Evolutionary conservation across 805 yeast species (phyloP).

Genomic region (Saturnispora serradocipensis): DNA sequence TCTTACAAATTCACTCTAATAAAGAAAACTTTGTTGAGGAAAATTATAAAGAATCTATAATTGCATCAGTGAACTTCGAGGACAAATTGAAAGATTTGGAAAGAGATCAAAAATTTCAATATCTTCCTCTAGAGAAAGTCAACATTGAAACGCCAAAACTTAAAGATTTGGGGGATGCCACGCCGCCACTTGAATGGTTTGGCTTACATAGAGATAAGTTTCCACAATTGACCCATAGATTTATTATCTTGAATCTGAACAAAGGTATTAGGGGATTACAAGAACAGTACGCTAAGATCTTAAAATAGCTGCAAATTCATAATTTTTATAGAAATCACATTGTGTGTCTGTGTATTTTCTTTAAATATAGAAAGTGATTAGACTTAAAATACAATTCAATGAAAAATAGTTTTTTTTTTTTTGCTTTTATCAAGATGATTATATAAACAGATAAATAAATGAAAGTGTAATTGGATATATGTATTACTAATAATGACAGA

Average conservation of each 20-base stretch:
- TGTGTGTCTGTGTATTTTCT: background rate
- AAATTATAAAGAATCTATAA: constrained; percentile 26
- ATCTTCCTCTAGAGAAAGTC: constrained; percentile 64
- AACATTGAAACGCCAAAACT: constrained; percentile 82
- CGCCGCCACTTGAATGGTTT: constrained; percentile 98
- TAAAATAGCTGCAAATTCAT: constrained; percentile 27
- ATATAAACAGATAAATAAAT: background rate
- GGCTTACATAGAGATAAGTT: constrained; percentile 82
- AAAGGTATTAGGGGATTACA: constrained; percentile 64
- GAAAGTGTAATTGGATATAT: background rate
- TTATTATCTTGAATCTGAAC: constrained; percentile 65
- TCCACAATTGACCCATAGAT: constrained; percentile 81
- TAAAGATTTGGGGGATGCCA: constrained; percentile 89
- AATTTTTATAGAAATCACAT: no score
- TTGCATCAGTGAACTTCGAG: constrained; percentile 29
- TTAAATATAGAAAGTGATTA: background rate
- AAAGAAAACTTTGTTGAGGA: constrained; percentile 29
- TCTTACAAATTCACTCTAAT: constrained; percentile 26
- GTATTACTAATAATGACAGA: background rate
- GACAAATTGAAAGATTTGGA: constrained; percentile 40
- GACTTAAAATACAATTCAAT: no score
- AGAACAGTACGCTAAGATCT: constrained; percentile 37
- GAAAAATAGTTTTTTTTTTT: background rate
- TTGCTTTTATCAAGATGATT: background rate
- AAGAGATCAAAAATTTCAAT: constrained; percentile 39